phyloP scores from a whole-genome alignment of 2,329 filamentous ascomycete species.

The Paraconiothyrium sp. region DNA sequence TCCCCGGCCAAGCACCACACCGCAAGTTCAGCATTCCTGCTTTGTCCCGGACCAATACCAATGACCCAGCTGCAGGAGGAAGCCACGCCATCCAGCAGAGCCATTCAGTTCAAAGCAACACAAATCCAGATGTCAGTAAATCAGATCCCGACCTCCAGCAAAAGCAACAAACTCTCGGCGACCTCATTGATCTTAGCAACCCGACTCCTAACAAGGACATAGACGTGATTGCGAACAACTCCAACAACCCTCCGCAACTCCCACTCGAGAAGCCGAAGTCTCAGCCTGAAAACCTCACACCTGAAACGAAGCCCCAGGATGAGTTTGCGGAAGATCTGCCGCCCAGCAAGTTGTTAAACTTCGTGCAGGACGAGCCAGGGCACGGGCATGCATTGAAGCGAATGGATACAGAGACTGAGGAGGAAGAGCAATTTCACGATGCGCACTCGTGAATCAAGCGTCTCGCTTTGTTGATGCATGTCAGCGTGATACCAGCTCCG shows the following conservation, averaged over 20 bases:
- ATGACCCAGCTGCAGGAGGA: slow-evolving; percentile 20
- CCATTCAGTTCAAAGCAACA: slow-evolving; percentile 20
- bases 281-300: slow-evolving; percentile 16
- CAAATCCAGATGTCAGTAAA: slow-evolving; percentile 11
- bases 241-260: slow-evolving; percentile 16
- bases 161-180: slow-evolving; percentile 40
- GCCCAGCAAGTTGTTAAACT: slow-evolving; percentile 22
- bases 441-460: slow-evolving; percentile 50
- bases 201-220: slow-evolving; percentile 40
- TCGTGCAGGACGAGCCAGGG: slow-evolving; percentile 26
- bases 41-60: slow-evolving; percentile 55
- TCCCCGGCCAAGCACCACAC: slow-evolving; percentile 75
- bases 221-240: slow-evolving; percentile 10
- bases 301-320: slow-evolving; percentile 18
- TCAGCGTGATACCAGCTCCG: neutral
- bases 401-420: slow-evolving; percentile 54
- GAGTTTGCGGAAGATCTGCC: slow-evolving; percentile 22
- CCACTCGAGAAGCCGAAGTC: slow-evolving; percentile 22
- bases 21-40: slow-evolving; percentile 66
- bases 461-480: slow-evolving; percentile 3
- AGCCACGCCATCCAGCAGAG: neutral
- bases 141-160: slow-evolving; percentile 19
- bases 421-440: slow-evolving; percentile 59
- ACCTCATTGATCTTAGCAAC: slow-evolving; percentile 69
- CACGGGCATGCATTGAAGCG: slow-evolving; percentile 37